phyloP scores from a whole-genome alignment of 441 rosid genomes.

The Mallotus repandus region DNA sequence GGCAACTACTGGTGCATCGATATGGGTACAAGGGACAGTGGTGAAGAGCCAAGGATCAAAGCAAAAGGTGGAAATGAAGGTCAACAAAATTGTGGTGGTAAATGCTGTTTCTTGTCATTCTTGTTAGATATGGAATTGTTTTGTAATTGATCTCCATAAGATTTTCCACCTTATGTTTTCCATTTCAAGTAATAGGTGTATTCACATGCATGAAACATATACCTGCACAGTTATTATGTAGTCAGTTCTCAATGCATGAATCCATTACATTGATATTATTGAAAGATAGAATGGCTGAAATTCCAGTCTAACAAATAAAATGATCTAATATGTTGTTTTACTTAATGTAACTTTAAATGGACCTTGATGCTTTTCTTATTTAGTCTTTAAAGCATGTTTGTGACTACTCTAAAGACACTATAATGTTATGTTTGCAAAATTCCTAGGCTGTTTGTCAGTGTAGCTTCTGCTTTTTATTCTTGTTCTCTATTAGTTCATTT shows the following conservation, averaged over 20 bases:
- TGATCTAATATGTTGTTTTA: neutral
- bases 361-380: neutral
- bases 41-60: conserved; percentile 88
- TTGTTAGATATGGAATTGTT: neutral
- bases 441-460: neutral
- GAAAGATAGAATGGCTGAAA: too few relatives aligned
- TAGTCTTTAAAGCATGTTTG: neutral
- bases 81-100: conserved; percentile 71
- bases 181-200: too few relatives aligned
- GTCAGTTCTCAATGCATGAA: too few relatives aligned
- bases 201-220: too few relatives aligned
- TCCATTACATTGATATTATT: too few relatives aligned
- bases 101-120: conserved; percentile 26
- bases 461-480: neutral
- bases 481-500: neutral
- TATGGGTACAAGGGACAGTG: conserved; percentile 75
- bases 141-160: too few relatives aligned
- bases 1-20: conserved; percentile 79
- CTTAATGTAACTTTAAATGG: neutral
- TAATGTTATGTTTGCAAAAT: neutral
- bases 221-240: too few relatives aligned
- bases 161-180: too few relatives aligned
- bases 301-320: neutral
- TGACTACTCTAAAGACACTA: too few relatives aligned
- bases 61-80: conserved; percentile 85